Base-by-base conservation (phyloP, 345 rosid species). In the Lenwebbia sp. region DNA sequence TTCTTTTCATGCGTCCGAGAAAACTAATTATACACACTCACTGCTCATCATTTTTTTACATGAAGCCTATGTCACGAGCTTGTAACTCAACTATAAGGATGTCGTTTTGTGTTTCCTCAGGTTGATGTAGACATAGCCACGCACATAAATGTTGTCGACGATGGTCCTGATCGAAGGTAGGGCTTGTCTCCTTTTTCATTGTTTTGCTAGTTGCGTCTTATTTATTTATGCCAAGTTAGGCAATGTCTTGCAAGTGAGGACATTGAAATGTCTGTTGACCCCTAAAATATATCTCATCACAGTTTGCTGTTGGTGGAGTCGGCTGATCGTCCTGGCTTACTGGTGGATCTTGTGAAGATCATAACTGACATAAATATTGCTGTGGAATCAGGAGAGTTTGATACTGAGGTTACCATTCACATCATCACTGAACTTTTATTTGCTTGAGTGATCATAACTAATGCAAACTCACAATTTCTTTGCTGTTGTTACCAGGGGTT, bases 91-190 rank as follows among this genome's bases (percentile, higher is more conserved):
- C 22, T 37, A 50, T 54, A 22, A 56, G 25, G 51, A 25, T 47
- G 55, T 47, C 28, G 11, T 58, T 60, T 49, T 60, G 74, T 62
- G 87, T 89, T 89, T 84, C 84, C 85, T 76, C 93, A 97, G 99
- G 93, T 96, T 91, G 99, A 97, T 90, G 95, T 97, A 88, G 99
- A 97, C 89, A 96, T 97, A 87, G 96, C 98, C 87, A 97, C 99
- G 54, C 98, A 60, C 88, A 30, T 97, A 89, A 90, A 22, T 54
- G 87, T 97, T 58, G 62, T 37, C 56, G 96, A 96, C 87, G 99
- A 97, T 86, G 92, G 98, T 85, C 92, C 93, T 65, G 92, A 95
- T 22, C 92, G 99, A 87, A 97, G 99, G 99, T 96, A 90, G 92
- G 50, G 81, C 40, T 83, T 50, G 54, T 58, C 83, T 70, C 88